Conservation (phyloP, 2,329 filamentous ascomycete genomes). For the Tympanopsis confertula region DNA sequence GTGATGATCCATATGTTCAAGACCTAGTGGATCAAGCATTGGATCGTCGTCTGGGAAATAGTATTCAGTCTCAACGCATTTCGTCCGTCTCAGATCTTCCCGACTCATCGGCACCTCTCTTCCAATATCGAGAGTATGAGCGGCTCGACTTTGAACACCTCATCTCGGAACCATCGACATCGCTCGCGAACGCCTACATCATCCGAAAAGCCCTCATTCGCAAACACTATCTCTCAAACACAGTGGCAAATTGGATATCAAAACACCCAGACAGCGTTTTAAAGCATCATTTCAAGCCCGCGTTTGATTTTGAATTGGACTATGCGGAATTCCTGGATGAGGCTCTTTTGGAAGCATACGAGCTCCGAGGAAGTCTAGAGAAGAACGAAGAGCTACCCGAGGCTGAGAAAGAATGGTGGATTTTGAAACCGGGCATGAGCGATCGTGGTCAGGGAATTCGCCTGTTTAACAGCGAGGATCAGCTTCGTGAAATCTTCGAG, state of each 20-base stretch:
- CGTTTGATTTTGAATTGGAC: constrained; percentile 84
- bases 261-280: constrained; percentile 64
- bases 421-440: constrained; percentile 94
- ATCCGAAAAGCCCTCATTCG: constrained; percentile 88
- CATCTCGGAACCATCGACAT: background rate
- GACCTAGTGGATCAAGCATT: background rate
- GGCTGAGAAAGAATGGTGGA: constrained; percentile 77
- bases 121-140: constrained; percentile 1
- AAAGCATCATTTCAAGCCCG: constrained; percentile 59
- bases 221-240: constrained; percentile 84
- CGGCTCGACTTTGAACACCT: constrained; percentile 1
- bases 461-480: constrained; percentile 73
- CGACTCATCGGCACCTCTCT: background rate
- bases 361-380: constrained; percentile 67
- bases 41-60: background rate
- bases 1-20: background rate
- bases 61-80: background rate
- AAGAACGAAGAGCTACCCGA: constrained; percentile 44
- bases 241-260: constrained; percentile 71
- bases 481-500: constrained; percentile 81
- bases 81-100: background rate
- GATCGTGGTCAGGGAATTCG: constrained; percentile 88
- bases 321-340: constrained; percentile 96
- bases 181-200: constrained; percentile 1
- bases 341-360: constrained; percentile 78